Evolutionary conservation across 2,329 filamentous ascomycete species (phyloP).

Genomic region (Fusarium concolor): DNA sequence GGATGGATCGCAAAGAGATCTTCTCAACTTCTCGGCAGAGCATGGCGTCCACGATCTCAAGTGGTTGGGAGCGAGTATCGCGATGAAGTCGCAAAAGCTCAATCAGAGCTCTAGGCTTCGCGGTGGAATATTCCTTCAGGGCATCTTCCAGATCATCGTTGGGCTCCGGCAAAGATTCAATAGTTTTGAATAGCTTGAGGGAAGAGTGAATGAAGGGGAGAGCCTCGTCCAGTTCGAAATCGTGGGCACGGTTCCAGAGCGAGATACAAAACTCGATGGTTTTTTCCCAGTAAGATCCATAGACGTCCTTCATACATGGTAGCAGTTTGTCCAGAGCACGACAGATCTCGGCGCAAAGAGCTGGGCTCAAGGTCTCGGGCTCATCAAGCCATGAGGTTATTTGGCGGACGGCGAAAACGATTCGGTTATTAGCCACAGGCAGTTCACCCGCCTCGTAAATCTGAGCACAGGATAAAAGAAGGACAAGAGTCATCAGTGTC

Average conservation of each 20-base stretch:
- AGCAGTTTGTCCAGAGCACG: constrained; percentile 71
- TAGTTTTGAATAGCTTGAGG: constrained; percentile 73
- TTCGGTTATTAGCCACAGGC: constrained; percentile 72
- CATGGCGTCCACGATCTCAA: constrained; percentile 79
- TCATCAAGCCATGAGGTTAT: constrained; percentile 77
- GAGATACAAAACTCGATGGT: constrained; percentile 68
- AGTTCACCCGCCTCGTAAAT: constrained; percentile 65
- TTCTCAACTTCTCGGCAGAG: constrained; percentile 76
- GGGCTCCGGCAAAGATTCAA: constrained; percentile 74
- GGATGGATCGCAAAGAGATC: constrained; percentile 70
- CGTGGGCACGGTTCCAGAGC: constrained; percentile 65
- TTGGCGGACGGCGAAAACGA: constrained; percentile 86
- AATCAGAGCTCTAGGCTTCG: constrained; percentile 69
- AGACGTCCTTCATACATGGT: constrained; percentile 81
- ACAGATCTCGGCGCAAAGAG: constrained; percentile 64
- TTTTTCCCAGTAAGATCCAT: constrained; percentile 87
- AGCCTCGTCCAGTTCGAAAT: constrained; percentile 58
- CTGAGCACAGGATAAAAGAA: constrained; percentile 65
- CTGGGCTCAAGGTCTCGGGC: constrained; percentile 56
- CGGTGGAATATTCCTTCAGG: constrained; percentile 69
- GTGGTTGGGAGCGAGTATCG: constrained; percentile 67
- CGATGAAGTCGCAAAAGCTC: constrained; percentile 69
- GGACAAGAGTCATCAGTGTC: constrained; percentile 61
- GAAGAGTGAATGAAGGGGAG: constrained; percentile 77
- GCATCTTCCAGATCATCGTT: constrained; percentile 90